phyloP scores from a whole-genome alignment of 345 rosid genomes.

The Gossypium australe region DNA sequence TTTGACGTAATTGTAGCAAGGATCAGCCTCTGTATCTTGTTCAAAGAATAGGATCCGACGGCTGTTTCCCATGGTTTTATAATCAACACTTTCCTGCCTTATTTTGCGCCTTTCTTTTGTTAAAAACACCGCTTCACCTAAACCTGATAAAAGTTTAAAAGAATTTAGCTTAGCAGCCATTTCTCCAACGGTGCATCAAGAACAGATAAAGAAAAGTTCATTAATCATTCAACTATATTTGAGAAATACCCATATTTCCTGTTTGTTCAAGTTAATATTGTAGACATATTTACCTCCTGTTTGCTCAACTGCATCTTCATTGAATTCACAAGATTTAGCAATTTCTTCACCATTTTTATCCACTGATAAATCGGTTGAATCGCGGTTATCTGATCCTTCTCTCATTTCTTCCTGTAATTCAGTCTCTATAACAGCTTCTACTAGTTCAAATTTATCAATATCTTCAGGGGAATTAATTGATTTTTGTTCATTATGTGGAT shows the following conservation, averaged over 20 bases:
- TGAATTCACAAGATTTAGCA: not conserved
- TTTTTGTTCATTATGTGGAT: not conserved
- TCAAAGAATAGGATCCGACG: constrained; percentile 9
- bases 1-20: constrained; percentile 48
- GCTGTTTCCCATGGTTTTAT: not conserved
- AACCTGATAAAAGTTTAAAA: constrained; percentile 24
- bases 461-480: constrained; percentile 17
- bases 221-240: not conserved
- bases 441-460: constrained; percentile 13
- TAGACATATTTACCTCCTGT: constrained; percentile 26
- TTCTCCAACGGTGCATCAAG: not conserved
- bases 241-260: not conserved
- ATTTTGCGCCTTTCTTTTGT: constrained; percentile 11
- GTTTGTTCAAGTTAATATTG: not conserved
- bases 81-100: constrained; percentile 19
- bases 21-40: constrained; percentile 26
- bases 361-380: constrained; percentile 13
- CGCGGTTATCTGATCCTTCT: not conserved
- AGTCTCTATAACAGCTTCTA: constrained; percentile 25
- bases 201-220: not conserved
- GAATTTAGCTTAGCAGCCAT: not conserved
- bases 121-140: constrained; percentile 20
- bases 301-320: constrained; percentile 17
- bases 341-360: constrained; percentile 14
- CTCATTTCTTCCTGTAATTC: constrained; percentile 11